Base-by-base conservation (phyloP, 768 basidiomycete genomes). In the Amanita muscaria region DNA sequence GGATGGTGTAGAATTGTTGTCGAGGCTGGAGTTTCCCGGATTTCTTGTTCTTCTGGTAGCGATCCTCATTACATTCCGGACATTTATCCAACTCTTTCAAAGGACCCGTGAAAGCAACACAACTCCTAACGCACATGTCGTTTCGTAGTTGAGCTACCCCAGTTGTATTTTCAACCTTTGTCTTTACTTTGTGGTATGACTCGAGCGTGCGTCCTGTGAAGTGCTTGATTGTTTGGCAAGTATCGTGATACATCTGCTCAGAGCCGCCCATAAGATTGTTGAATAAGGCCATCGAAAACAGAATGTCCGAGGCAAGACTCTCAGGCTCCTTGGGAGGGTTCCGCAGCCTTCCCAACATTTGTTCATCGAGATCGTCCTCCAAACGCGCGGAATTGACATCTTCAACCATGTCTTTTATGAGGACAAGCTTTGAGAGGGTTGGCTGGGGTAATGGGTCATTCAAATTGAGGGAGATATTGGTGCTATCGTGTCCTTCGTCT, bases 1-100 rank as follows among this genome's bases (percentile, higher is more conserved):
- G n/a, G 2, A 69, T 57, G 0, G 64, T 68, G 0, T 33, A 47
- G 10, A 62, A 63, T 4, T 58, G 49, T 34, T 54, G 40, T 1
- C 39, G 25, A 11, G 51, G 42, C 23, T 40, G 14, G 14, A 24
- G 15, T 31, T 42, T 42, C 12, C 21, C 10, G 8, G 40, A 38
- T 5, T 40, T 25, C 25, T 51, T 51, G 12, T 16, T 23, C 25
- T 25, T 23, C 22, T 23, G 16, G 11, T 15, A 19, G 8, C 35
- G 19, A n/a, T n/a, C 22, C 8, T 5, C 4, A 27, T 22, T 14
- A 7, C 10, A 16, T 2, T 2, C 24, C n/a, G 42, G 42, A 22
- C 42, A 44, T 15, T 16, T 35, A 4, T 33, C 23, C 5, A 16
- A 12, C 1, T 18, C 14, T 27, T 32, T 33, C n/a, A n/a, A n/a